These are phyloP conservation scores for Fraxinus anomala DNA, from an alignment of 257 asterid genomes.

Conservation along the genomic window DNA sequence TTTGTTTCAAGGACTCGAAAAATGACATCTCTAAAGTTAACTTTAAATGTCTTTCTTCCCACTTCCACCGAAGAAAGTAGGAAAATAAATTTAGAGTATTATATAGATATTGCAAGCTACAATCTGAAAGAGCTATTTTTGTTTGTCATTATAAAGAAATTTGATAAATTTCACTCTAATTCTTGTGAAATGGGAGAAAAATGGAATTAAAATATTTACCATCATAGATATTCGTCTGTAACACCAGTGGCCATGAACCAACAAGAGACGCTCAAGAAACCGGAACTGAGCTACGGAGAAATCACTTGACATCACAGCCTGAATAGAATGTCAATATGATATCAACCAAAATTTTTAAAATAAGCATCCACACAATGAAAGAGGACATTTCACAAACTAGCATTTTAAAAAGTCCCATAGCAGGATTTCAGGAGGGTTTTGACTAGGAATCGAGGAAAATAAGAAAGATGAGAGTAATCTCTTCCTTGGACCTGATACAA, in stretches of 20 bases:
- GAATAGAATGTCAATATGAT: slow-evolving; percentile 21
- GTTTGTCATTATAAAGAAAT: not conserved
- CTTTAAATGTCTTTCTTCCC: not conserved
- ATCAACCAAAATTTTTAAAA: slow-evolving; percentile 18
- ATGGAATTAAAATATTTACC: slow-evolving; percentile 44
- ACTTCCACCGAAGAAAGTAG: not conserved
- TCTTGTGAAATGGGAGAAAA: not conserved
- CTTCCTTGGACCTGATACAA: not conserved
- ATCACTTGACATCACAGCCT: slow-evolving; percentile 99
- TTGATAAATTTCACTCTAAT: not conserved
- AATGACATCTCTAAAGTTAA: not conserved
- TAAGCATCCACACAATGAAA: not conserved
- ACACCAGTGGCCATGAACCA: slow-evolving; percentile 99
- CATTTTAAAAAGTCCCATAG: not conserved
- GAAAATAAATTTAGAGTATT: not conserved
- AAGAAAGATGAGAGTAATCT: not conserved
- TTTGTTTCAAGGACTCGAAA: not conserved
- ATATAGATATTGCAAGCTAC: not conserved
- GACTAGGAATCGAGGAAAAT: not conserved
- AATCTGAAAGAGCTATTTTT: not conserved
- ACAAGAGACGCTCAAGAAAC: slow-evolving; percentile 82
- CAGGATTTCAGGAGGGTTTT: not conserved
- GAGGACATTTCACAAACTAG: not conserved
- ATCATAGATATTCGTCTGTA: slow-evolving; percentile 92
- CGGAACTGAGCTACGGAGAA: slow-evolving; percentile 87